Percentiles rank a stretch among this genome's conserved stretches.
Evolutionary conservation across 1,284 basidiomycete genomes (phyloP).

Genomic region (Prillingera fragicola): DNA sequence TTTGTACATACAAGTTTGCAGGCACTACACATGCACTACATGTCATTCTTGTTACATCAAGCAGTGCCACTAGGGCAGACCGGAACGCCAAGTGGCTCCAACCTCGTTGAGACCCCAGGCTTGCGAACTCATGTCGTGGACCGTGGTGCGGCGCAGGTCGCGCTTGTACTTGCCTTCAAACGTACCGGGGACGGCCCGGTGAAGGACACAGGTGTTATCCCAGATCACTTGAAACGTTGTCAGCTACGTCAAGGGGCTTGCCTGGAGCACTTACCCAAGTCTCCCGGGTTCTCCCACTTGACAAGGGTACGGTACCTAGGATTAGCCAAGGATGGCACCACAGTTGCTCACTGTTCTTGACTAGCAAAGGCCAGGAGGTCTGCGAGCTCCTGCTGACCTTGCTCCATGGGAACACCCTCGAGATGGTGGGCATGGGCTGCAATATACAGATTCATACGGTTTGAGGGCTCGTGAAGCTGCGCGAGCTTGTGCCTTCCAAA

Average conservation of each 20-base stretch:
- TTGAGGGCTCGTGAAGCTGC: conserved; percentile 21
- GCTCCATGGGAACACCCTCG: conserved; percentile 25
- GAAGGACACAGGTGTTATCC: conserved; percentile 23
- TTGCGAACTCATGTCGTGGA: conserved; percentile 18
- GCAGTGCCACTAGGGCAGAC: conserved; percentile 17
- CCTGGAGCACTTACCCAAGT: too few relatives aligned
- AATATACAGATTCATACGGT: conserved; percentile 7
- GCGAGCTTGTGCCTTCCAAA: conserved; percentile 26
- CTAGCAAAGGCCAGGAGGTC: conserved; percentile 23
- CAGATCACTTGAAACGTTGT: conserved; percentile 14
- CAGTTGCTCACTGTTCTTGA: too few relatives aligned
- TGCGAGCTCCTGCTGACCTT: conserved; percentile 27
- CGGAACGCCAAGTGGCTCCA: conserved; percentile 18
- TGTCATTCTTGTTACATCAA: too few relatives aligned
- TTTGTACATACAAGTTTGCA: too few relatives aligned
- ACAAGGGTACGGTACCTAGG: conserved; percentile 14
- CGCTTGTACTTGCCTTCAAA: conserved; percentile 24
- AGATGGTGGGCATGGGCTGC: conserved; percentile 15
- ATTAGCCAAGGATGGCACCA: too few relatives aligned
- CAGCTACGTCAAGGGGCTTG: too few relatives aligned
- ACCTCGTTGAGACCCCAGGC: conserved; percentile 24
- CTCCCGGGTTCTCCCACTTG: conserved; percentile 16
- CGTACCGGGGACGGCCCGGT: conserved; percentile 17
- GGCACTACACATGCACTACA: too few relatives aligned
- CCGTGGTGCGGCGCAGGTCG: conserved; percentile 25